Evolutionary conservation across 352 stramenopile species (phyloP), one percentile per base, ranked within the genome.

Genomic region (Pythium insidiosum): DNA sequence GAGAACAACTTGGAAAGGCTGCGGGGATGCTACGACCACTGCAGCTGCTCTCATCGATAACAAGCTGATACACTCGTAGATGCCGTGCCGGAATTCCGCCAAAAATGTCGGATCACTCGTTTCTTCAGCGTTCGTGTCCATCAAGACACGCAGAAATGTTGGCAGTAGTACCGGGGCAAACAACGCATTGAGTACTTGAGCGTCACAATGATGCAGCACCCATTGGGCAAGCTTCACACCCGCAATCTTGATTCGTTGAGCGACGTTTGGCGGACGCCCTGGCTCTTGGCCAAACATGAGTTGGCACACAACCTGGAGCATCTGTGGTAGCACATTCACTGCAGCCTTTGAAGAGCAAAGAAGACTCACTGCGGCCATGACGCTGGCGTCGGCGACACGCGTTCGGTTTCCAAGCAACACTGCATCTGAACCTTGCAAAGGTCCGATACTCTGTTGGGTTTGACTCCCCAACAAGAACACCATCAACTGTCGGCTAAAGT

Each of bases 1-100:
- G 29, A 88, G 56, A 22, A 91, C 37, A n/a, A 84, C 63, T 52
- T 91, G 75, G 23, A 91, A 91, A 6, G 70, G 56, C 40, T 89
- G 67, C 20, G 82, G 68, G 2, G 73, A 80, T 16, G 53, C 44
- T 20, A 61, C 66, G 10, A 88, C 63, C 6, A 83, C 43, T 3
- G 38, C 19, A 0, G 79, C 72, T 15, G 51, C 48, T 30, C 79
- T 49, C 4, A 35, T 48, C 12, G 58, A 64, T 33, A 91, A 44
- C 16, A 83, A 43, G 3, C 65, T 58, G 6, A 91, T 35, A 21
- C 56, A 54, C 24, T 83, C 64, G 46, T 91, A 91, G 0, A 88
- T 60, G 15, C 68, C 72, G 25, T 85, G 70, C 1, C 64, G 67
- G 38, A 84, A 84, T 28, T 83, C 61, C 7, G 60, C 47, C 43